phyloP scores from a whole-genome alignment of 805 yeast genomes.

The Starmerella kuoi region DNA sequence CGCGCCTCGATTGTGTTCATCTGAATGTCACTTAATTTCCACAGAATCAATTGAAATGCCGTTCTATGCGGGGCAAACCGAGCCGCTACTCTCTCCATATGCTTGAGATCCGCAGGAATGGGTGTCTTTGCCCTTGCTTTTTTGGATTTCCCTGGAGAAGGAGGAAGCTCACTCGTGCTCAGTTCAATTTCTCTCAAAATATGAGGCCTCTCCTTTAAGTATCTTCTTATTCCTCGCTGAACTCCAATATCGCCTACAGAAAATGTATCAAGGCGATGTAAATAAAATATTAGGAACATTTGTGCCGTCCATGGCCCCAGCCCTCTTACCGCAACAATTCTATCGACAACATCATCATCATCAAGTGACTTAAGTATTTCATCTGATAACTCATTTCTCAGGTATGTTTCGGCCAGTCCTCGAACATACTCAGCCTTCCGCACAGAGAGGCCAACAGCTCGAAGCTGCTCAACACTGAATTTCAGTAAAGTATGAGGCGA shows the following conservation, averaged over 20 bases:
- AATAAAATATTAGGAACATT: conserved; percentile 68
- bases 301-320: conserved; percentile 65
- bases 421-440: conserved; percentile 53
- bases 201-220: conserved; percentile 34
- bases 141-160: conserved; percentile 25
- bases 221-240: conserved; percentile 64
- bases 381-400: conserved; percentile 23
- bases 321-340: conserved; percentile 27
- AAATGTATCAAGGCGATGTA: conserved; percentile 56
- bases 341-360: conserved; percentile 29
- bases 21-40: conserved; percentile 56
- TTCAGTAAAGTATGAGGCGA: conserved; percentile 38
- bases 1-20: conserved; percentile 29
- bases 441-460: conserved; percentile 55
- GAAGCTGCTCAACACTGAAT: conserved; percentile 37
- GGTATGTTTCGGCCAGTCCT: conserved; percentile 42
- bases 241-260: conserved; percentile 74
- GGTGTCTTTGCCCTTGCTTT: conserved; percentile 32
- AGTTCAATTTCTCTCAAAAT: conserved; percentile 32
- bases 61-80: conserved; percentile 55
- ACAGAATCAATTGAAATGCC: conserved; percentile 55
- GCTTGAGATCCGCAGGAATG: conserved; percentile 28
- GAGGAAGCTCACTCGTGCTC: conserved; percentile 19
- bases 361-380: conserved; percentile 18
- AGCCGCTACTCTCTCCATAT: conserved; percentile 55